Conservation (phyloP, 2,329 filamentous ascomycete species). For the Fusarium chaquense region DNA sequence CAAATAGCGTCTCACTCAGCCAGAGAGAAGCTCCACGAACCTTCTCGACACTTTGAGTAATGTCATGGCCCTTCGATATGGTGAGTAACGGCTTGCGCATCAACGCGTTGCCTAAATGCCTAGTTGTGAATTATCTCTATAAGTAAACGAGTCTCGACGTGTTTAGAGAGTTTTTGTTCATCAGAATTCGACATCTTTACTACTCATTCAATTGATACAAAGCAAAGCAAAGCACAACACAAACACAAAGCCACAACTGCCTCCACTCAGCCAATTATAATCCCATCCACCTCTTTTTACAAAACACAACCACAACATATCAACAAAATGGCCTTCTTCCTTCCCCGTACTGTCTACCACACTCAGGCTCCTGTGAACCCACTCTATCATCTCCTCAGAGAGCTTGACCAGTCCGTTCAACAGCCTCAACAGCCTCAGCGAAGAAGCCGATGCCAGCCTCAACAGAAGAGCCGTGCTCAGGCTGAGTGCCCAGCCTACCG, state of each 20-base stretch:
- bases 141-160: background rate
- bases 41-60: conserved; percentile 21
- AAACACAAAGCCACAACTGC: background rate
- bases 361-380: conserved; percentile 20
- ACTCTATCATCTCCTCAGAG: conserved; percentile 21
- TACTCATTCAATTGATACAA: background rate
- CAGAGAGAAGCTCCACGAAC: background rate
- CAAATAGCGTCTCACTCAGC: conserved; percentile 21
- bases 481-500: background rate
- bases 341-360: conserved; percentile 24
- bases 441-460: conserved; percentile 27
- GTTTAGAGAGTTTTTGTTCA: background rate
- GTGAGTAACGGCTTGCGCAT: conserved; percentile 22
- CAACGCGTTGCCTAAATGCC: background rate
- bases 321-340: conserved; percentile 26
- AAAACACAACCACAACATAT: background rate
- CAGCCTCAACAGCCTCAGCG: conserved; percentile 18
- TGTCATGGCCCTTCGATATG: background rate
- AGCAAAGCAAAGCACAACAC: background rate
- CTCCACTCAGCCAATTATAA: background rate
- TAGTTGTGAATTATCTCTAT: background rate
- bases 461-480: conserved; percentile 43
- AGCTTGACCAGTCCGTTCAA: conserved; percentile 28
- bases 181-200: conserved; percentile 7
- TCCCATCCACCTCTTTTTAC: background rate